Evolutionary conservation across 2,329 filamentous ascomycete species (phyloP).

Genomic region (Colletotrichum melonis): DNA sequence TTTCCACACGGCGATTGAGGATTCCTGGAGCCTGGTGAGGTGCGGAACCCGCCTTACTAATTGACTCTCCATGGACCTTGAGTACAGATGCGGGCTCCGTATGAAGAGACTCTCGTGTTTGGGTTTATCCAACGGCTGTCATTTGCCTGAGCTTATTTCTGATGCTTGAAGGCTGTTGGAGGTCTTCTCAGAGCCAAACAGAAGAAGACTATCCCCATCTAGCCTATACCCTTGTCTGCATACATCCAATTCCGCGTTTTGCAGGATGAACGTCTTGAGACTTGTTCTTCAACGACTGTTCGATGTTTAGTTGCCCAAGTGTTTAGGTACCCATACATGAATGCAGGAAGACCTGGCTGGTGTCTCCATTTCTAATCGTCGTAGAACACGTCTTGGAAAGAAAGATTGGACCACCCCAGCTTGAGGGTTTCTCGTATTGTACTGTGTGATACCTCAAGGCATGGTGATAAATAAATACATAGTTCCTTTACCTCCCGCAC

Average conservation of each 20-base stretch:
- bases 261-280: neutral
- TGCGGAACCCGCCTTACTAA: neutral
- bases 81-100: no score
- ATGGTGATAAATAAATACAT: no score
- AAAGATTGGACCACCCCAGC: neutral
- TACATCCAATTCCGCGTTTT: neutral
- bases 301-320: neutral
- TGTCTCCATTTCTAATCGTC: neutral
- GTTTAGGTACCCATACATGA: neutral
- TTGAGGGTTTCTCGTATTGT: neutral
- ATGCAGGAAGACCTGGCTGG: neutral
- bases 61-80: neutral
- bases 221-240: neutral
- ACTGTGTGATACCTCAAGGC: neutral
- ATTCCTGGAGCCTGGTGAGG: slow-evolving; percentile 2
- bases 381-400: neutral
- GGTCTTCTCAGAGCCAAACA: neutral
- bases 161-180: neutral
- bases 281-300: neutral
- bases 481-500: neutral
- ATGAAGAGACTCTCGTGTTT: neutral
- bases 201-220: neutral
- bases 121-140: no score
- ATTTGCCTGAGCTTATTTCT: neutral
- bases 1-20: slow-evolving; percentile 19